Conservation (phyloP, 2,329 filamentous ascomycete species). For the Microdochium nivale region DNA sequence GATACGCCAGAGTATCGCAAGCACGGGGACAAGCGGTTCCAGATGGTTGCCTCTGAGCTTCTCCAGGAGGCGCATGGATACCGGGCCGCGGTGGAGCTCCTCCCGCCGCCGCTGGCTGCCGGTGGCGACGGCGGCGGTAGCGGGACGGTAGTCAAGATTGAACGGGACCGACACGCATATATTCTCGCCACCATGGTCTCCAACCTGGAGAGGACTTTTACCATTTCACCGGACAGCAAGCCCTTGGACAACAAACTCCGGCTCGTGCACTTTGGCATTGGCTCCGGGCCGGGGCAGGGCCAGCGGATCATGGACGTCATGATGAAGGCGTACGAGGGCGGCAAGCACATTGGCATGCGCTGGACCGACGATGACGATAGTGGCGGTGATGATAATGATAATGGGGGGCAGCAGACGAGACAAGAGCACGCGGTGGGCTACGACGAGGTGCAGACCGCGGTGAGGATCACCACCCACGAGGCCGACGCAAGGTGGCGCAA, state of each 20-base stretch:
- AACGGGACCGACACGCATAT: slow-evolving; percentile 57
- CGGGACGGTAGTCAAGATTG: slow-evolving; percentile 18
- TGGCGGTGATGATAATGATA: slow-evolving; percentile 47
- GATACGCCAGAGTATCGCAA: slow-evolving; percentile 75
- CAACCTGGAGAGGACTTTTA: slow-evolving; percentile 72
- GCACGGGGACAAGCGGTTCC: slow-evolving; percentile 70
- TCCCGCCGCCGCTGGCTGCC: slow-evolving; percentile 3
- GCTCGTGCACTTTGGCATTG: slow-evolving; percentile 66
- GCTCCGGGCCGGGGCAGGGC: slow-evolving; percentile 39
- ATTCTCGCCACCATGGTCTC: slow-evolving; percentile 69
- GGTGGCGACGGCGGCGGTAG: slow-evolving; percentile 3
- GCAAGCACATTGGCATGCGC: slow-evolving; percentile 42
- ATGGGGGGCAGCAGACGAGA: slow-evolving; percentile 43
- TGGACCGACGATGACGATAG: slow-evolving; percentile 30
- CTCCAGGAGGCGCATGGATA: slow-evolving; percentile 49
- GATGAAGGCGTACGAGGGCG: slow-evolving; percentile 51
- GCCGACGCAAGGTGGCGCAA: slow-evolving; percentile 69
- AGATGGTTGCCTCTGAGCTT: slow-evolving; percentile 73
- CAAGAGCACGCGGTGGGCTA: slow-evolving; percentile 55
- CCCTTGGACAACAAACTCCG: slow-evolving; percentile 64
- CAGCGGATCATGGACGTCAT: slow-evolving; percentile 66
- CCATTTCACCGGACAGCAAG: slow-evolving; percentile 64
- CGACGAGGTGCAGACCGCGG: slow-evolving; percentile 50
- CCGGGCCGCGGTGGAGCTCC: slow-evolving; percentile 30
- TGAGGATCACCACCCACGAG: slow-evolving; percentile 61